Evolutionary conservation across 768 basidiomycete genomes (phyloP).

Genomic region (Pleurotus sapidus): DNA sequence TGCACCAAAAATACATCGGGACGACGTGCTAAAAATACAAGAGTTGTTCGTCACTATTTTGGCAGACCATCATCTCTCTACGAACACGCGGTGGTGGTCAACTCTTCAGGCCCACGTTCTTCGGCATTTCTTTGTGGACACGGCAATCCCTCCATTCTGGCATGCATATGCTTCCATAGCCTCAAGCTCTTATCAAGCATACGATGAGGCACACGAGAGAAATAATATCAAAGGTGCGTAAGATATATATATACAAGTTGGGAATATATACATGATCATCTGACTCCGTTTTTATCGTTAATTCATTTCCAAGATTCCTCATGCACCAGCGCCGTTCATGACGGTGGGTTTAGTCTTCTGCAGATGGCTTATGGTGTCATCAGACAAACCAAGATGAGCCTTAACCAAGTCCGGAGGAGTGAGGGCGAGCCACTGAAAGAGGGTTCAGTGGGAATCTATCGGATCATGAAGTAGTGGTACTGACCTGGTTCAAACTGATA

Average conservation of each 20-base stretch:
- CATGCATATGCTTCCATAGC: too few relatives aligned
- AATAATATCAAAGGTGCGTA: neutral
- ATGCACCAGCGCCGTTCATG: conserved; percentile 18
- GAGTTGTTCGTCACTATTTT: too few relatives aligned
- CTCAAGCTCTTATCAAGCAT: too few relatives aligned
- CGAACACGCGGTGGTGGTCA: too few relatives aligned
- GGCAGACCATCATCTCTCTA: too few relatives aligned
- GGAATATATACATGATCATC: neutral
- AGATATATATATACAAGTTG: neutral
- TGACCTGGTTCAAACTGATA: conserved; percentile 14
- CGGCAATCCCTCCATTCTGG: too few relatives aligned
- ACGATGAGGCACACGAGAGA: too few relatives aligned
- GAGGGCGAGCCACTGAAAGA: conserved; percentile 32
- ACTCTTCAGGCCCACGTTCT: too few relatives aligned
- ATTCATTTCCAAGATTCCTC: neutral
- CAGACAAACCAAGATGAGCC: conserved; percentile 38
- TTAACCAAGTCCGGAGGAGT: conserved; percentile 45
- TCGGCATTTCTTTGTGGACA: too few relatives aligned
- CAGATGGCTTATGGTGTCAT: conserved; percentile 30
- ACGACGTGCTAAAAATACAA: too few relatives aligned
- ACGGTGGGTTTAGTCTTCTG: conserved; percentile 38
- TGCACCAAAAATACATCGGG: too few relatives aligned
- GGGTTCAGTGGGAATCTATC: neutral
- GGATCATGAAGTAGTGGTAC: neutral
- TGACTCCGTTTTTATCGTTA: neutral